A percentile compares a stretch with the other conserved stretches of the same genome.
phyloP scores from a whole-genome alignment of 148 eudicot species.

The Mesembryanthemum crystallinum region DNA sequence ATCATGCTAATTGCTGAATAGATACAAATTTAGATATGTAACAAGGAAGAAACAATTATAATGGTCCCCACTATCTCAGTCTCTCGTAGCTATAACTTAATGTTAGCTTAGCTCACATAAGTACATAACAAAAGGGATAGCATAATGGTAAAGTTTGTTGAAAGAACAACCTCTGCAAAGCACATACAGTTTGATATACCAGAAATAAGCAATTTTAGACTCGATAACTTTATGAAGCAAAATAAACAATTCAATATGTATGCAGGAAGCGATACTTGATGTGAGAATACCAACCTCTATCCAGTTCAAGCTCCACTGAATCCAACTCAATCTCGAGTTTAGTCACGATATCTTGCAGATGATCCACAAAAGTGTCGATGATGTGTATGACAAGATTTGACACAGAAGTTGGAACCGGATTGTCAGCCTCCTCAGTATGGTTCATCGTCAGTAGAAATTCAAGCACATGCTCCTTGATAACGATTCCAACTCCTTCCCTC shows the following conservation, averaged over 20 bases:
- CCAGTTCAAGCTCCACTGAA: conserved; percentile 80
- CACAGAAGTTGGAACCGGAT: conserved; percentile 85
- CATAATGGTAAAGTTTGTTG: too few species aligned
- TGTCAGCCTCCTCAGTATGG: conserved; percentile 97
- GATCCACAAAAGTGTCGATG: conserved; percentile 97
- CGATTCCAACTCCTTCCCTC: conserved; percentile 48
- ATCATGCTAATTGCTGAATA: too few species aligned
- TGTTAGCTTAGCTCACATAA: background rate
- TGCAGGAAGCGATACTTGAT: background rate
- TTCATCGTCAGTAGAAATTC: conserved; percentile 93
- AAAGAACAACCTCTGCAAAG: background rate
- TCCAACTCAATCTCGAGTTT: conserved; percentile 92
- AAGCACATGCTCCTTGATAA: conserved; percentile 84
- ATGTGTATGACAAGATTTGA: conserved; percentile 83
- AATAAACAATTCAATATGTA: background rate
- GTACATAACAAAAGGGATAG: too few species aligned
- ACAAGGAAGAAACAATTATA: background rate
- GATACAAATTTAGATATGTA: background rate
- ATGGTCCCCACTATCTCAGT: background rate
- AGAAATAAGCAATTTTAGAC: background rate
- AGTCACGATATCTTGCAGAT: conserved; percentile 80
- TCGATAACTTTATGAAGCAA: background rate
- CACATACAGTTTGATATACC: background rate
- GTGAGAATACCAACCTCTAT: conserved; percentile 53
- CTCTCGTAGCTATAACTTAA: background rate